These are phyloP conservation scores for Stromatinia cepivora DNA, from an alignment of 2,329 filamentous ascomycete genomes.

Conservation along the genomic window DNA sequence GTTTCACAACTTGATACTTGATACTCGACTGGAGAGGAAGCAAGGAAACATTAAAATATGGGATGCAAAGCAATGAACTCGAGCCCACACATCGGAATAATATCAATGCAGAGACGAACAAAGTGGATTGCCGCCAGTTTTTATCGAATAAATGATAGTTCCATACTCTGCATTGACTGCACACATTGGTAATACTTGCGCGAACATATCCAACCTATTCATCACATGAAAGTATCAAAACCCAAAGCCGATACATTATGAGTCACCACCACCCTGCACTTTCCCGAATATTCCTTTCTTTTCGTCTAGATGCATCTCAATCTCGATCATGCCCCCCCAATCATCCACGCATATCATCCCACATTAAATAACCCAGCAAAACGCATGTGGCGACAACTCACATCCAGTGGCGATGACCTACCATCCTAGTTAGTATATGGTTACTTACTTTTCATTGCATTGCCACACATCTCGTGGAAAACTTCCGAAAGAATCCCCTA, in stretches of 20 bases:
- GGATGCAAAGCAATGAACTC: not conserved
- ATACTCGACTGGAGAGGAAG: not conserved
- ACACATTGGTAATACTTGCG: not conserved
- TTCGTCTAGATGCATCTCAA: not conserved
- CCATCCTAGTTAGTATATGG: not conserved
- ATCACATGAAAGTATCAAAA: not conserved
- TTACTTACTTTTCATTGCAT: not conserved
- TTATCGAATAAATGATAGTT: not conserved
- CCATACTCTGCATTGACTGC: not conserved
- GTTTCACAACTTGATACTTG: constrained; percentile 4
- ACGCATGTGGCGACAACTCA: not conserved
- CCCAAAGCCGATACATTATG: not conserved
- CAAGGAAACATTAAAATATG: not conserved
- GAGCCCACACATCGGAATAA: not conserved
- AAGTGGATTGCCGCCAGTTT: not conserved
- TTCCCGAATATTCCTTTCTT: not conserved
- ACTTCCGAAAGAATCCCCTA: not conserved
- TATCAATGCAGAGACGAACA: not conserved
- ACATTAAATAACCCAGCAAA: no score
- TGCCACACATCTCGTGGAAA: not conserved
- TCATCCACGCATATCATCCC: not conserved
- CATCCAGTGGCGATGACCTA: not conserved
- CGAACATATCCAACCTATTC: not conserved
- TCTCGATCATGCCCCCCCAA: not conserved
- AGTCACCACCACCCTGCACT: not conserved